Evolutionary conservation across 495 filamentous ascomycete genomes (phyloP).

Genomic region (Neurospora sp.): DNA sequence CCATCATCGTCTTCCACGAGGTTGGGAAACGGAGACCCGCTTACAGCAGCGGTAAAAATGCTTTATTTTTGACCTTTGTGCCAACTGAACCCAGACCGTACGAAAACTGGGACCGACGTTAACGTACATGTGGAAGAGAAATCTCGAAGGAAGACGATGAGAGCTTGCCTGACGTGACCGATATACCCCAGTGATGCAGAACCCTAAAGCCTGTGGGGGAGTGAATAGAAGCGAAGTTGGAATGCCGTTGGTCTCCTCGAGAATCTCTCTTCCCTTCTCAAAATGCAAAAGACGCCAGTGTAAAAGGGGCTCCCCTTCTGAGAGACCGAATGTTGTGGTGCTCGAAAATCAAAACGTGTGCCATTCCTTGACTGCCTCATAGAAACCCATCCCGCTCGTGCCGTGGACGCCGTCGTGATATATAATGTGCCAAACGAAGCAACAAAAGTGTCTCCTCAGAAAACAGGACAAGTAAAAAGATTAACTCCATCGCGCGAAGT

Average conservation of each 20-base stretch:
- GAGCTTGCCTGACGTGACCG: slow-evolving; percentile 48
- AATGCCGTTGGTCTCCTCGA: neutral
- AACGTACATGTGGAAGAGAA: slow-evolving; percentile 64
- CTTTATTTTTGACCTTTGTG: slow-evolving; percentile 41
- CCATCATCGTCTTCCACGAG: slow-evolving; percentile 47
- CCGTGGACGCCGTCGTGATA: slow-evolving; percentile 20
- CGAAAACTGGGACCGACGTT: slow-evolving; percentile 42
- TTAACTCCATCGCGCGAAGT: slow-evolving; percentile 1
- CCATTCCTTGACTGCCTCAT: slow-evolving; percentile 9
- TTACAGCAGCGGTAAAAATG: slow-evolving; percentile 32
- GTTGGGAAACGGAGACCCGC: slow-evolving; percentile 29
- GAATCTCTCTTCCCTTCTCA: slow-evolving; percentile 4
- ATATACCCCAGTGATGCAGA: slow-evolving; percentile 26
- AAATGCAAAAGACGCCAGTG: slow-evolving; percentile 27
- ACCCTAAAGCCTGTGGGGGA: slow-evolving; percentile 2
- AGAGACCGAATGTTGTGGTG: slow-evolving; percentile 15
- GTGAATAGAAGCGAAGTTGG: slow-evolving; percentile 1
- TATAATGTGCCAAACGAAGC: slow-evolving; percentile 23
- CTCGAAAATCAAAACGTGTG: slow-evolving; percentile 10
- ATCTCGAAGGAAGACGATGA: slow-evolving; percentile 56
- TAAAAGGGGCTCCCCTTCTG: slow-evolving; percentile 7
- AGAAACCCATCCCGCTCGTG: slow-evolving; percentile 13
- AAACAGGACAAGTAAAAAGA: slow-evolving; percentile 10
- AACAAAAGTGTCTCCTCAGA: slow-evolving; percentile 17
- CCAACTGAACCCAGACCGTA: slow-evolving; percentile 29